phyloP scores from a whole-genome alignment of 208 protist genomes.

The Leptomonas pyrrhocoris region DNA sequence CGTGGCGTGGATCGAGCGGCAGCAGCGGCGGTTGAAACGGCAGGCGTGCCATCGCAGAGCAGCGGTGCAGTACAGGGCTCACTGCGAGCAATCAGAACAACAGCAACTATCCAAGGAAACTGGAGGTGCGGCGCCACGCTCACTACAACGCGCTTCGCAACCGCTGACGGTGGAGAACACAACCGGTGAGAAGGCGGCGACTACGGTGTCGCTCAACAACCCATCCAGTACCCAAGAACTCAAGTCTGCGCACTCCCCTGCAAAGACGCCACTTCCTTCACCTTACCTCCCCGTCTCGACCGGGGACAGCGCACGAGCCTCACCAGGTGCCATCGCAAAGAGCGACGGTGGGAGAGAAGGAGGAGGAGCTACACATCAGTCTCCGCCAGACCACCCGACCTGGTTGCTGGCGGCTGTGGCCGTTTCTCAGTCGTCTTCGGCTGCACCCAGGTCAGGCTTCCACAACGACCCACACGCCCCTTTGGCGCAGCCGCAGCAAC shows the following conservation, averaged over 20 bases:
- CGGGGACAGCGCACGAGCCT: too few relatives aligned
- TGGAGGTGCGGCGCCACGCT: too few relatives aligned
- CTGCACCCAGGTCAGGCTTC: background rate
- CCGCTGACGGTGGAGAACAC: background rate
- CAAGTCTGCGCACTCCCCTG: background rate
- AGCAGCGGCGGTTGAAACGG: conserved; percentile 19
- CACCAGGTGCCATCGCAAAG: background rate
- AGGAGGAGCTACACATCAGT: background rate
- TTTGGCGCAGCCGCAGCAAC: background rate
- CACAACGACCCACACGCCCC: background rate
- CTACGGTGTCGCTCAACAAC: background rate
- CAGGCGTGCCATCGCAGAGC: conserved; percentile 2
- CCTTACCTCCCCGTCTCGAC: background rate
- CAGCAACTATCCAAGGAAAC: background rate
- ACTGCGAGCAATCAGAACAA: background rate
- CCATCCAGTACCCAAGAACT: background rate
- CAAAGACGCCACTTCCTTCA: background rate
- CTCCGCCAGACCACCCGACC: background rate
- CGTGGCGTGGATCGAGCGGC: conserved; percentile 33
- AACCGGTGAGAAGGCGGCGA: background rate
- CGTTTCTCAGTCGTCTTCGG: background rate
- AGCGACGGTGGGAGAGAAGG: background rate
- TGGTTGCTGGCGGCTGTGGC: conserved; percentile 13
- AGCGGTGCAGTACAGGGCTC: background rate
- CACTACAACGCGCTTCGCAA: background rate